Evolutionary conservation across 805 yeast species (phyloP).

Genomic region (Metschnikowia orientalis): DNA sequence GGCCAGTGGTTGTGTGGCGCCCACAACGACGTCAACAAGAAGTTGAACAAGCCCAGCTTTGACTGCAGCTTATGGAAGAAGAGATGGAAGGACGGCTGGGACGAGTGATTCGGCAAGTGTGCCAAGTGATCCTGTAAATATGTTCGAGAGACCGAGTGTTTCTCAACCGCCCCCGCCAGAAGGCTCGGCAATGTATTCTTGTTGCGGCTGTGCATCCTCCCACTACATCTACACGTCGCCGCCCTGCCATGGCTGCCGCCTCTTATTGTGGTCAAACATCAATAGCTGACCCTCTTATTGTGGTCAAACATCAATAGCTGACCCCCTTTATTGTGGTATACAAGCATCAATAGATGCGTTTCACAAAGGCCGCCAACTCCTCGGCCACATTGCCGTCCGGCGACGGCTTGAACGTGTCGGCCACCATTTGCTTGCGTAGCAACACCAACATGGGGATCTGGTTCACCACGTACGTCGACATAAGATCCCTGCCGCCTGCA

Average conservation of each 20-base stretch:
- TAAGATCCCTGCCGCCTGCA: slow-evolving; percentile 55
- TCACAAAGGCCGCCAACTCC: slow-evolving; percentile 31
- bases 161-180: no score
- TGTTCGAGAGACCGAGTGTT: no score
- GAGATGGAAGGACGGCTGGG: slow-evolving; percentile 96
- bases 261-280: not conserved
- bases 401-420: slow-evolving; percentile 26
- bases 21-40: slow-evolving; percentile 86
- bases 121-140: no score
- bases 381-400: slow-evolving; percentile 22
- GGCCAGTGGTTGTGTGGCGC: slow-evolving; percentile 94
- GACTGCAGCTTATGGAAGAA: slow-evolving; percentile 88
- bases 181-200: no score
- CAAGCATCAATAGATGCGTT: slow-evolving; percentile 19
- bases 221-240: no score
- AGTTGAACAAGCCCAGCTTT: slow-evolving; percentile 79
- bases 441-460: slow-evolving; percentile 65
- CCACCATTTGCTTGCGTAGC: slow-evolving; percentile 59
- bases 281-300: not conserved
- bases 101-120: slow-evolving; percentile 37
- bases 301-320: not conserved
- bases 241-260: no score
- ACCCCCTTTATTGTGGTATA: no score
- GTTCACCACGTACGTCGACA: slow-evolving; percentile 51
- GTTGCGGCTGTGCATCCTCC: no score